Evolutionary conservation across 768 basidiomycete species (phyloP).

Genomic region (Phaeotremella fagi): DNA sequence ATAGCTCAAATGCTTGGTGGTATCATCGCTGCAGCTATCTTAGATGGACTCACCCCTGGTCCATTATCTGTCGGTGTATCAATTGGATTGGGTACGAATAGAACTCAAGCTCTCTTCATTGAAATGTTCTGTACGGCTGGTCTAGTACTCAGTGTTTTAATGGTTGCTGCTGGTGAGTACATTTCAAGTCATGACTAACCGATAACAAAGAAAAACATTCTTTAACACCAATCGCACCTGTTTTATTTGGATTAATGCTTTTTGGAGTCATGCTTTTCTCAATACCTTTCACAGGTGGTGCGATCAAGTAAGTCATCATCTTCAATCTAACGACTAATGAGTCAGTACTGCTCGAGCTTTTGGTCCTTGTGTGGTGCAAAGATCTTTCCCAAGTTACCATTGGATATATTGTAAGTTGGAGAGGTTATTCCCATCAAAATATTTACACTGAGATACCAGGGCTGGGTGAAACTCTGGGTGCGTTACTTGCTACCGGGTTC

Average conservation of each 20-base stretch:
- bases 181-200: neutral
- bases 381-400: conserved; percentile 38
- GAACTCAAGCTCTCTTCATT: conserved; percentile 43
- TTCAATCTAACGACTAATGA: neutral
- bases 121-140: conserved; percentile 45
- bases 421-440: neutral
- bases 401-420: conserved; percentile 37
- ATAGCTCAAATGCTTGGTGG: conserved; percentile 35
- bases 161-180: conserved; percentile 44
- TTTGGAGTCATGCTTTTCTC: conserved; percentile 43
- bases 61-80: conserved; percentile 19
- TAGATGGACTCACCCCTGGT: conserved; percentile 43
- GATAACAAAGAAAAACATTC: conserved; percentile 36
- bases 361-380: conserved; percentile 37
- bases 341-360: conserved; percentile 41
- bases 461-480: conserved; percentile 66
- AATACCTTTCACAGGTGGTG: conserved; percentile 40
- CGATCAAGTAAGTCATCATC: conserved; percentile 40
- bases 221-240: conserved; percentile 39
- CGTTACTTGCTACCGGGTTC: conserved; percentile 59
- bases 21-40: conserved; percentile 38
- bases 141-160: conserved; percentile 38
- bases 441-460: conserved; percentile 25
- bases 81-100: conserved; percentile 31
- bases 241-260: conserved; percentile 41